A percentile compares a stretch with the other conserved stretches of the same genome.
Conservation (phyloP, 768 basidiomycete species). For the Chalciporus piperatus region DNA sequence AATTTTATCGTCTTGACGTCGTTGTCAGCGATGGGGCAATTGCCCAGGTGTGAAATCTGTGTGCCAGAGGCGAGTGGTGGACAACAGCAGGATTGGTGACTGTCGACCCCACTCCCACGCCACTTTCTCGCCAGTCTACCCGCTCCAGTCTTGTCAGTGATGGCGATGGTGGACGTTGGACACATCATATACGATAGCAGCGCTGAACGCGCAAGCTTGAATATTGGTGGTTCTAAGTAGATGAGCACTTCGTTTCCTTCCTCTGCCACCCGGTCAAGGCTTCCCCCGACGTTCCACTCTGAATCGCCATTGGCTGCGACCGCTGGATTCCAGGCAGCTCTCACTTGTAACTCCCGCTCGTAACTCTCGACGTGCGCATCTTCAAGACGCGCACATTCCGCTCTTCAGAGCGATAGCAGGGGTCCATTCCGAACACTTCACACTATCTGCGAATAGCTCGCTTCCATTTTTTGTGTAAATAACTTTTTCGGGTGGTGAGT, state of each 20-base stretch:
- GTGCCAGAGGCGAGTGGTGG: conserved; percentile 11
- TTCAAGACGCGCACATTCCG: not conserved
- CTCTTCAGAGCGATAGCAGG: not conserved
- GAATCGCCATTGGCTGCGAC: not conserved
- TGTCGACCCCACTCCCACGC: conserved; percentile 22
- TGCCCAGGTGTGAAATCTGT: conserved; percentile 13
- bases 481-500: not conserved
- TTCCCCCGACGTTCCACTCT: not conserved
- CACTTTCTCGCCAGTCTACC: conserved; percentile 5
- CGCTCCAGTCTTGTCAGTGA: too few species aligned
- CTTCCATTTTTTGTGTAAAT: not conserved
- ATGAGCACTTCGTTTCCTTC: too few species aligned
- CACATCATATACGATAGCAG: not conserved
- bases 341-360: not conserved
- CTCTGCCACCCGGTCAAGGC: not conserved
- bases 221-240: not conserved
- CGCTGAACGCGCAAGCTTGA: not conserved
- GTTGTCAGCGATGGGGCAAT: conserved; percentile 9
- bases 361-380: not conserved
- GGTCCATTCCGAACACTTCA: not conserved
- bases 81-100: conserved; percentile 5
- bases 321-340: not conserved
- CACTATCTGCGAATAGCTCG: not conserved
- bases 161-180: too few species aligned
- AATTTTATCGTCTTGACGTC: conserved; percentile 8